These are phyloP conservation scores for Medicago truncatula DNA, from an alignment of 306 rosid species.

Conservation along the genomic window MtrunA17r5.0-ANR NC_053042.1:32784001-32784500, in stretches of 20 bases:
- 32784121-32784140: slow-evolving; percentile 80
- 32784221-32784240: not conserved
- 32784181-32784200: not conserved
- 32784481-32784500: slow-evolving; percentile 98
- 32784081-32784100: slow-evolving; percentile 79
- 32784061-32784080: slow-evolving; percentile 84
- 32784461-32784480: slow-evolving; percentile 95
- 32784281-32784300: slow-evolving; percentile 26
- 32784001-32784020: slow-evolving; percentile 79
- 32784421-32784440: slow-evolving; percentile 90
- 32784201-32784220: slow-evolving; percentile 9
- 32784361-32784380: not conserved
- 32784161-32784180: slow-evolving; percentile 1
- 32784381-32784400: slow-evolving; percentile 25
- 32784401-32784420: slow-evolving; percentile 65
- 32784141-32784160: slow-evolving; percentile 74
- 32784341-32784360: slow-evolving; percentile 21
- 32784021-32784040: slow-evolving; percentile 70
- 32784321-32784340: slow-evolving; percentile 23
- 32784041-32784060: slow-evolving; percentile 94
- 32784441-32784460: slow-evolving; percentile 78
- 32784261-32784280: not conserved
- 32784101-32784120: slow-evolving; percentile 85
- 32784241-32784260: slow-evolving; percentile 32
- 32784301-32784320: slow-evolving; percentile 12